Evolutionary conservation across 257 asterid genomes (phyloP).

Genomic region (Penstemon barbatus): DNA sequence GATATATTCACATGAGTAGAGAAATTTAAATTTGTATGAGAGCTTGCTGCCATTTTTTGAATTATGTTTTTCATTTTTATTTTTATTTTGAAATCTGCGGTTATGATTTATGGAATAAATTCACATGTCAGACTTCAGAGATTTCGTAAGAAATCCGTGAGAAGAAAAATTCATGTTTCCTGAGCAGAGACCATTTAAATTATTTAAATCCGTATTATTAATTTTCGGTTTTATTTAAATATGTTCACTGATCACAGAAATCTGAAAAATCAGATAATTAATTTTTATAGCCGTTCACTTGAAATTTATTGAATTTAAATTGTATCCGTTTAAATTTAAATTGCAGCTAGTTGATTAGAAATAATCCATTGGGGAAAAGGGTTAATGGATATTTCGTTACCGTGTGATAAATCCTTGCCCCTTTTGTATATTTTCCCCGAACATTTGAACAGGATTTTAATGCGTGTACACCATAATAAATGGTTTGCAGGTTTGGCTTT

Average conservation of each 20-base stretch:
- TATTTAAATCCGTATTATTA: background rate
- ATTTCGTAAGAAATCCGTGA: conserved; percentile 47
- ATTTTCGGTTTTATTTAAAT: no score
- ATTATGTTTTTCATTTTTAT: background rate
- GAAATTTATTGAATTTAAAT: no score
- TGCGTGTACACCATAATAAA: conserved; percentile 34
- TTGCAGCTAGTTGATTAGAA: background rate
- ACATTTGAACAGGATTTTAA: conserved; percentile 36
- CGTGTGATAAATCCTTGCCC: conserved; percentile 17
- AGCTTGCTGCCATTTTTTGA: background rate
- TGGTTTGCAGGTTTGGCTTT: conserved; percentile 46
- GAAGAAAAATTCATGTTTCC: conserved; percentile 45
- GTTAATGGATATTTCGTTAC: conserved; percentile 22
- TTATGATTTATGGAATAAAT: conserved; percentile 5
- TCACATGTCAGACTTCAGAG: conserved; percentile 43
- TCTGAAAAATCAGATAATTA: no score
- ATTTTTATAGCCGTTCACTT: no score
- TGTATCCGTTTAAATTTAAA: no score
- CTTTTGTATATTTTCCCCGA: conserved; percentile 20
- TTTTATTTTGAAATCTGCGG: background rate
- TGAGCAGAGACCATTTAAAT: conserved; percentile 40
- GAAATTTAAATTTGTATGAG: background rate
- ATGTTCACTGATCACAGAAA: no score
- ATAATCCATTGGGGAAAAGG: conserved; percentile 27
- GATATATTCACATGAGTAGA: background rate